Conservation (phyloP, 768 basidiomycete species). For the Rhizopogon vulgaris region DNA sequence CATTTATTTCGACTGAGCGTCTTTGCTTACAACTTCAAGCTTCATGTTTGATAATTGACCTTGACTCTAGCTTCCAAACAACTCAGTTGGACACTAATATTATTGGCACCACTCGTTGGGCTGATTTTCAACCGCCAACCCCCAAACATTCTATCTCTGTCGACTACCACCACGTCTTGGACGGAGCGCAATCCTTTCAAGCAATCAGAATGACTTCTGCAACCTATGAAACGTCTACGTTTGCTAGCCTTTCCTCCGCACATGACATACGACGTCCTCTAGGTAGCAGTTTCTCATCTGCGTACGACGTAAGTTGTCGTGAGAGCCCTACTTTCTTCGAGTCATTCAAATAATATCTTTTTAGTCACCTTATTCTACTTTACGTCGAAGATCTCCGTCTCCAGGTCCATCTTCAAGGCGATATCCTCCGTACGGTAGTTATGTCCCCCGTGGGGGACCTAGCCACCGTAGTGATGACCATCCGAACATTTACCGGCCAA, state of each 20-base stretch:
- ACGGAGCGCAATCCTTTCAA: neutral
- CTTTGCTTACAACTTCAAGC: neutral
- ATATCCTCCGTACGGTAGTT: slow-evolving; percentile 43
- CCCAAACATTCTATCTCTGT: slow-evolving; percentile 1
- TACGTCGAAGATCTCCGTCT: slow-evolving; percentile 45
- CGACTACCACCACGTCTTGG: neutral
- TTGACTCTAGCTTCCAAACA: slow-evolving; percentile 11
- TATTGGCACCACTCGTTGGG: slow-evolving; percentile 3
- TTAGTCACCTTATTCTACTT: slow-evolving; percentile 18
- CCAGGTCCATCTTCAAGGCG: slow-evolving; percentile 39
- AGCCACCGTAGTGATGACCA: slow-evolving; percentile 32
- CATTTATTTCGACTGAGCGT: neutral
- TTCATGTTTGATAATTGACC: slow-evolving; percentile 3
- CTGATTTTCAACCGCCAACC: neutral
- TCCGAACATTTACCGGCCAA: slow-evolving; percentile 39
- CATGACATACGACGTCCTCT: slow-evolving; percentile 24
- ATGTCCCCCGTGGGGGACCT: slow-evolving; percentile 35
- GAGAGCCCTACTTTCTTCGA: neutral
- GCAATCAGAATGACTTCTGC: slow-evolving; percentile 13
- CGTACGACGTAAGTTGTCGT: slow-evolving; percentile 25
- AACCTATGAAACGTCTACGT: slow-evolving; percentile 20
- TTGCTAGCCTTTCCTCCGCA: slow-evolving; percentile 16
- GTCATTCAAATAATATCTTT: slow-evolving; percentile 5
- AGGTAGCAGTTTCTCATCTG: slow-evolving; percentile 13
- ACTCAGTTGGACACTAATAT: slow-evolving; percentile 5